phyloP scores from a whole-genome alignment of 192 early-diverging fungal genomes.

The Podila epicladia region DNA sequence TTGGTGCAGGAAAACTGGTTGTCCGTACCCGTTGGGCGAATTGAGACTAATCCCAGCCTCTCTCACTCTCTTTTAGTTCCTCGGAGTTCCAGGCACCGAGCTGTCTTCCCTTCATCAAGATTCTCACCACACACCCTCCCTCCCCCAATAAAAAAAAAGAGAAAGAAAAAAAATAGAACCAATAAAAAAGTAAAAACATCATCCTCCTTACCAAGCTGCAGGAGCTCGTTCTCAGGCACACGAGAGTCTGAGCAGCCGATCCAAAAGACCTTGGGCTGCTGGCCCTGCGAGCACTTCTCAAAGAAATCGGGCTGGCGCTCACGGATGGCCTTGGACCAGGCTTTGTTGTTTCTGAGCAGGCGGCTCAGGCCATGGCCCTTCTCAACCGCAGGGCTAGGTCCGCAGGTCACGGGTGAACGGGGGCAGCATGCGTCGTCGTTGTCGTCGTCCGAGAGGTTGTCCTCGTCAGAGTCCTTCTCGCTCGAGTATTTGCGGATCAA shows the following conservation, averaged over 20 bases:
- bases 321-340: slow-evolving; percentile 69
- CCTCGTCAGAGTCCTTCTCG: not conserved
- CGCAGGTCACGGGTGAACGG: slow-evolving; percentile 34
- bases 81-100: too few species aligned
- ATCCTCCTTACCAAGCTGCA: slow-evolving; percentile 53
- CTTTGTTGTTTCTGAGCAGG: slow-evolving; percentile 65
- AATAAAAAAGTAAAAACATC: too few species aligned
- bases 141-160: not conserved
- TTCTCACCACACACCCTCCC: too few species aligned
- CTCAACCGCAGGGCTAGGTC: slow-evolving; percentile 34
- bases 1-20: not conserved
- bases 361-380: slow-evolving; percentile 20
- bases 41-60: not conserved
- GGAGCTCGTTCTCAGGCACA: slow-evolving; percentile 83
- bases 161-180: too few species aligned
- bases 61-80: not conserved
- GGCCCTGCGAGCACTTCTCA: slow-evolving; percentile 73
- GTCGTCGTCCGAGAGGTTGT: slow-evolving; percentile 11
- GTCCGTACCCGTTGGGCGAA: not conserved
- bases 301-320: slow-evolving; percentile 77
- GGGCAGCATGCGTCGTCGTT: slow-evolving; percentile 37
- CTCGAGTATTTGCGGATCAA: slow-evolving; percentile 34
- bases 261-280: slow-evolving; percentile 90
- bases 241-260: slow-evolving; percentile 96
- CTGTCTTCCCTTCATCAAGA: not conserved